Evolutionary conservation across 2,329 filamentous ascomycete genomes (phyloP), one percentile per base, ranked within the genome.

Genomic region (Trichoderma sp.): DNA sequence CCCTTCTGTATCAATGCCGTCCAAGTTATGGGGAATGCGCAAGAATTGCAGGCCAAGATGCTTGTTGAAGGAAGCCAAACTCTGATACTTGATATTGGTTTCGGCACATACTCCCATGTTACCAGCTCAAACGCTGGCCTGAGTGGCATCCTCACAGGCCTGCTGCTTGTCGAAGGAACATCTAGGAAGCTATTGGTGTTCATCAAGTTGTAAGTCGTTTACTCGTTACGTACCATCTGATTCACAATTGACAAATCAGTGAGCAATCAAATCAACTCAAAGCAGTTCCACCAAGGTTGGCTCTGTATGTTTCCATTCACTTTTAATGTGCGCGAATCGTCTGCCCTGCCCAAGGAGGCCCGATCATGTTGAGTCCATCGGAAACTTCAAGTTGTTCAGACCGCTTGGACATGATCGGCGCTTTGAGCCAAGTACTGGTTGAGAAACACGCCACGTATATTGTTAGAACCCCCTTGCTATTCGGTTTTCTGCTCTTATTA

Each of bases 1-100:
- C 82, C 83, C 21, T 91, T 87, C 73, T 85, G 89, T 70, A 83
- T 92, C 70, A 91, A 94, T 75, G 88, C 87, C 70, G 85, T 91
- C 28, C 83, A 86, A 46, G 86, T 91, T 65, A 87, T 93, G 75
- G 81, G 84, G 68, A 81, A 82, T 16, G 89, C 88, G 1, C 88
- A 92, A 76, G 79, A 86, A 67, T 80, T 81, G 66, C 84, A 87
- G 49, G 82, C 81, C 46, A 85, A 85, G 66, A 88, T 92, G 71
- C 82, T 92, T 1, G 83, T 92, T 11, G 90, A 93, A 79, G 90
- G 90, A n/a, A 30, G 46, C 21, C 39, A 59, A n/a, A n/a, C 26
- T 18, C 18, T 21, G 54, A 59, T 67, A 28, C 28, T 60, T 10
- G 43, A 59, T 1, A 37, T 21, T n/a, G 64, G 51, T 16, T 52